phyloP scores from a whole-genome alignment of 2,329 filamentous ascomycete species.

The Torrubiellomyces zombiae region DNA sequence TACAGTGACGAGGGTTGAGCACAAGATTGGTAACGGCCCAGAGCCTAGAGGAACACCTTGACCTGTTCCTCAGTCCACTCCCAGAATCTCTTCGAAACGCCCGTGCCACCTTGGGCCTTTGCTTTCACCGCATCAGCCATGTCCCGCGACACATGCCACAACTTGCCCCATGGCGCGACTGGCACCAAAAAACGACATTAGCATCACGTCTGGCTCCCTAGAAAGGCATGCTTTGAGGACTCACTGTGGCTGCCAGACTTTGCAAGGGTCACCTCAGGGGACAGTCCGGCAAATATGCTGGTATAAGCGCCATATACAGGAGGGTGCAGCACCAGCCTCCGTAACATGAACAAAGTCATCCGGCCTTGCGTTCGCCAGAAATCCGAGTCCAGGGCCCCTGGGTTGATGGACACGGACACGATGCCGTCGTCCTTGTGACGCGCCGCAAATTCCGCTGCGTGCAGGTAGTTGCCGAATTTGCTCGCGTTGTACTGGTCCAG shows the following conservation, averaged over 20 bases:
- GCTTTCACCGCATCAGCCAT: conserved; percentile 12
- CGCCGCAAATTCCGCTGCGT: conserved; percentile 13
- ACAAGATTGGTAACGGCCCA: neutral
- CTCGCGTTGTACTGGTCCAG: conserved; percentile 8
- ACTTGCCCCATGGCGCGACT: conserved; percentile 21
- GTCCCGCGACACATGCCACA: conserved; percentile 14
- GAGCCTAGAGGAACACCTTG: too few relatives aligned
- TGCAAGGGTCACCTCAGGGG: conserved; percentile 21
- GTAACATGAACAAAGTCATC: conserved; percentile 5
- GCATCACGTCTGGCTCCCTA: too few relatives aligned
- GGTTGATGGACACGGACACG: conserved; percentile 17
- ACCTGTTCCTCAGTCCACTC: conserved; percentile 21
- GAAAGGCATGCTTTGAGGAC: neutral
- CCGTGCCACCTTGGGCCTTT: conserved; percentile 17
- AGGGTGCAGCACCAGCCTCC: conserved; percentile 10
- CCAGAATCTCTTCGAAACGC: conserved; percentile 18
- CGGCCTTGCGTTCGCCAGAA: conserved; percentile 14
- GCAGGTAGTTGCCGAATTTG: conserved; percentile 16
- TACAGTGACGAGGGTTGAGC: neutral
- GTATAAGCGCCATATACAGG: conserved; percentile 27
- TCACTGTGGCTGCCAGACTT: conserved; percentile 7
- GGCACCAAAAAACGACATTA: too few relatives aligned
- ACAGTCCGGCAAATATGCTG: conserved; percentile 27
- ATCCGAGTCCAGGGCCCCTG: conserved; percentile 21
- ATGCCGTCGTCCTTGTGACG: conserved; percentile 12